Evolutionary conservation across 768 basidiomycete species (phyloP).

Genomic region (Boletus rubescentipes): DNA sequence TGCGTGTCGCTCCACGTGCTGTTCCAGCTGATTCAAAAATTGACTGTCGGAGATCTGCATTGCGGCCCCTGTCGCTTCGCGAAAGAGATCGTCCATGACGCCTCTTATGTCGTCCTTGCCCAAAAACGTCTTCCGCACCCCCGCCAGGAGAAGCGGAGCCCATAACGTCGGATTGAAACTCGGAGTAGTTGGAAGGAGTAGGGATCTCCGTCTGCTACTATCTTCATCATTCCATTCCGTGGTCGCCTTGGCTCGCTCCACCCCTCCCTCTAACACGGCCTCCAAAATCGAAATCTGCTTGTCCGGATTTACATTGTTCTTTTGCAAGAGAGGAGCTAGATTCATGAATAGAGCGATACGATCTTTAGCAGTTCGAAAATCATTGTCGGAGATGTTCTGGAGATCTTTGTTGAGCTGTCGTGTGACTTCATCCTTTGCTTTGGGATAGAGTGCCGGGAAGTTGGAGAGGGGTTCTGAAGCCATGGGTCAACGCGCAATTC

Average conservation of each 20-base stretch:
- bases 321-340: neutral
- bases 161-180: conserved; percentile 22
- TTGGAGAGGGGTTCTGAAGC: conserved; percentile 11
- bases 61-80: neutral
- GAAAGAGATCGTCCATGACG: conserved; percentile 3
- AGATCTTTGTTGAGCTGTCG: neutral
- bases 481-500: neutral
- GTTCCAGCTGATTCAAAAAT: conserved; percentile 12
- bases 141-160: neutral
- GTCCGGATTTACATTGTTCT: neutral
- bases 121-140: neutral
- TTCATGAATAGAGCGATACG: conserved; percentile 13
- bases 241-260: conserved; percentile 3
- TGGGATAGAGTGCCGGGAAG: conserved; percentile 11
- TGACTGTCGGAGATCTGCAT: conserved; percentile 10
- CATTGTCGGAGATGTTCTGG: conserved; percentile 3
- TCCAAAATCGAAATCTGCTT: neutral
- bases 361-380: conserved; percentile 14
- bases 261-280: conserved; percentile 1
- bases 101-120: neutral
- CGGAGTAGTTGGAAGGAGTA: too few relatives aligned
- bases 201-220: conserved; percentile 17
- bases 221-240: neutral
- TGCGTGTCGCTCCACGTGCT: neutral
- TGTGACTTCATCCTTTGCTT: neutral